Evolutionary conservation across 2,329 filamentous ascomycete genomes (phyloP).

Genomic region (Trichoderma sp.): DNA sequence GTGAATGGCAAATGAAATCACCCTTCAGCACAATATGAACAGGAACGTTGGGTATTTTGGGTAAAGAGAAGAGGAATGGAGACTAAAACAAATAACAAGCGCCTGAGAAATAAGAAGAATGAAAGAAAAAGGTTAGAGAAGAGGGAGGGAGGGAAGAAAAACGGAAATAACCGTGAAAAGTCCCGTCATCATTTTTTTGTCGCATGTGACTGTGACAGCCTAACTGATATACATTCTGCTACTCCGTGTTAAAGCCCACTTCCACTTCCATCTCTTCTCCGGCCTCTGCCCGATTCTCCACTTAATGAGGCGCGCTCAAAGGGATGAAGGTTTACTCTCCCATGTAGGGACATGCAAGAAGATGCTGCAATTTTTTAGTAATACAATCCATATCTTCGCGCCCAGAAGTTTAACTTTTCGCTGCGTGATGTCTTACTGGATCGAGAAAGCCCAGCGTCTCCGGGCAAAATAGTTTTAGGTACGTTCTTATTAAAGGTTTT

Average conservation of each 20-base stretch:
- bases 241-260: background rate
- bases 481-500: background rate
- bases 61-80: background rate
- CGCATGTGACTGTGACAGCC: conserved; percentile 1
- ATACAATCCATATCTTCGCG: background rate
- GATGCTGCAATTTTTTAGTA: background rate
- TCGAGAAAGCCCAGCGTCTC: background rate
- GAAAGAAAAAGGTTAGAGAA: background rate
- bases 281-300: background rate
- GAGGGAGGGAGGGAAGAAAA: background rate
- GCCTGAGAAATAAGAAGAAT: background rate
- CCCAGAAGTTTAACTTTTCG: background rate
- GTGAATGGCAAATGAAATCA: background rate
- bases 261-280: background rate
- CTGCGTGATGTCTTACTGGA: background rate
- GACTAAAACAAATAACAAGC: background rate
- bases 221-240: background rate
- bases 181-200: background rate
- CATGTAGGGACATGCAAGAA: background rate
- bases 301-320: background rate
- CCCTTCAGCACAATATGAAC: background rate
- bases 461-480: background rate
- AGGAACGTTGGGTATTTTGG: background rate
- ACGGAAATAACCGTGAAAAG: background rate
- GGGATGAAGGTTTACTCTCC: background rate